Base-by-base conservation (phyloP, 225 moss, liverwort and hornwort species). In the Pseudisothecium myosuroides region DNA sequence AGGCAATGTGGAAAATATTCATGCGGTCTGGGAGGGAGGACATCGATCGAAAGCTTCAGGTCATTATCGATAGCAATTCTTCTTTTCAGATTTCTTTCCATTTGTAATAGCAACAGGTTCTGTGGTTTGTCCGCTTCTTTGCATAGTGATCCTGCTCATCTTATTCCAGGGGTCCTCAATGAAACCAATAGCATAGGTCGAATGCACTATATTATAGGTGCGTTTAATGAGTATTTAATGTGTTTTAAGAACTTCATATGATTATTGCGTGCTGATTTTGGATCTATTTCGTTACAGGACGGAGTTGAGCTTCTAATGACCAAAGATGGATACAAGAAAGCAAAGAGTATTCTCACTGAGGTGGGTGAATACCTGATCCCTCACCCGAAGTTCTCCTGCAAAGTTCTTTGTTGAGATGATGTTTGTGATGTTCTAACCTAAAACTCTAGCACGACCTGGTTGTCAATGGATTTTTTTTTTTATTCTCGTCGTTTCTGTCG, bases 1-100 rank as follows among this genome's bases (percentile, higher is more conserved):
- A 94, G 91, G 94, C 94, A 84, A 92, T 93, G 94, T 94, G 93
- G 91, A 94, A 93, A 87, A 94, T 94, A 83, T 94, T 94, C 71
- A 92, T 94, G 94, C 87, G 93, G 61, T 94, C 92, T 85, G 92
- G 94, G 80, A 92, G 90, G 85, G 92, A 92, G 83, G 91, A 93
- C 69, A 89, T 93, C 62, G 93, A 94, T 88, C 90, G 87, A 75
- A 91, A 92, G 87, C 92, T 94, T 77, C 92, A 94, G 92, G 94
- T 93, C 77, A 34, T 80, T 81, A 56, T 82, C 10, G 39, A 74
- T 41, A 58, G 34, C 56, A 63, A 20, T 74, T 86, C 27, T 85
- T 76, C 47, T 87, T 23, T 81, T 85, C 86, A 67, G 39, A 75
- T 90, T 66, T 79, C 45, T 81, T 66, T 84, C 17, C 55, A 59